Evolutionary conservation across 345 rosid species (phyloP).

Genomic region (Iberis pinnata): DNA sequence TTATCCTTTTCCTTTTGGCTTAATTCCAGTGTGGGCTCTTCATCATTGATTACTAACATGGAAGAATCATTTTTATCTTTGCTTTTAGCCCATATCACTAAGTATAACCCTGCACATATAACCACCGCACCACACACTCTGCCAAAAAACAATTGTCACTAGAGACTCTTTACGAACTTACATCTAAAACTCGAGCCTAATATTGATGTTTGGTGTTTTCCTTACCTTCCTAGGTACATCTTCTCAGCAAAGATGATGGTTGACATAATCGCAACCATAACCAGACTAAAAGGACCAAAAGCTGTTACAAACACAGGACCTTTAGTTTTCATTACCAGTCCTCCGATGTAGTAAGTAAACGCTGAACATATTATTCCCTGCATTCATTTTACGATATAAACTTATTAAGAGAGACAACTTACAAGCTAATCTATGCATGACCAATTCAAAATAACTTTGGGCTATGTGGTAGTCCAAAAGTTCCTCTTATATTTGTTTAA

Average conservation of each 20-base stretch:
- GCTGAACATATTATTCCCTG: slow-evolving; percentile 86
- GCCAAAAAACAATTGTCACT: slow-evolving; percentile 5
- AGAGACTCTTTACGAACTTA: not conserved
- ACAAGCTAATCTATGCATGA: too few relatives aligned
- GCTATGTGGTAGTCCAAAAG: too few relatives aligned
- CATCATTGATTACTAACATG: slow-evolving; percentile 2
- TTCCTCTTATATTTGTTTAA: too few relatives aligned
- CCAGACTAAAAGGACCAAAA: slow-evolving; percentile 69
- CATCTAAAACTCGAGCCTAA: not conserved
- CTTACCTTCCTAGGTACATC: slow-evolving; percentile 82
- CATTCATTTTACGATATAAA: slow-evolving; percentile 17
- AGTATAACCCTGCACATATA: slow-evolving; percentile 69
- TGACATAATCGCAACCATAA: slow-evolving; percentile 70
- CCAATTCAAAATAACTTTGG: too few relatives aligned
- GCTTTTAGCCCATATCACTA: slow-evolving; percentile 81
- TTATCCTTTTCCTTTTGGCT: slow-evolving; percentile 14
- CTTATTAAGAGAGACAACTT: not conserved
- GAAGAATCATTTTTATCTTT: slow-evolving; percentile 44
- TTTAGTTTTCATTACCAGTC: slow-evolving; percentile 63
- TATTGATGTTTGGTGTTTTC: not conserved
- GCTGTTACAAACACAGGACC: slow-evolving; percentile 94
- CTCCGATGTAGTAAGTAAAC: slow-evolving; percentile 68
- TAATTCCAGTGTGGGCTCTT: slow-evolving; percentile 23
- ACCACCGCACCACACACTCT: slow-evolving; percentile 76
- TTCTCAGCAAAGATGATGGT: slow-evolving; percentile 69